Evolutionary conservation across 768 basidiomycete genomes (phyloP), one percentile per base, ranked within the genome.

Genomic region (Suillus subluteus): DNA sequence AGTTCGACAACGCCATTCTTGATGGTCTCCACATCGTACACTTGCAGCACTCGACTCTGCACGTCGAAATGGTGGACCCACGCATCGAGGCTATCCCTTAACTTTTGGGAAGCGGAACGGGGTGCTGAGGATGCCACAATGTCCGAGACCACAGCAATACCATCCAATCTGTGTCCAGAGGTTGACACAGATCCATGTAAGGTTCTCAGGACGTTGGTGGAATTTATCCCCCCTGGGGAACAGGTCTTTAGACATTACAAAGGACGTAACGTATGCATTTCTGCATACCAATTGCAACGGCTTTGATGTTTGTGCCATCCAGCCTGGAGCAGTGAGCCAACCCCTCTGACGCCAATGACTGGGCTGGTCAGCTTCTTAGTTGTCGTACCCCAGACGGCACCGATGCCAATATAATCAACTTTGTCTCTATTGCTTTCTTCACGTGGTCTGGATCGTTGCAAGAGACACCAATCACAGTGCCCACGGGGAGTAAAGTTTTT

Each of bases 381-480:
- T 58, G 82, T 80, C 1, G 96, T 98, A 6, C 81, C 81, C 86
- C 89, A 97, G 3, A 95, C 87, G 0, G 96, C 84, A 7, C 96
- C 96, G 37, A 98, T 87, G 1, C 96, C 95, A 55, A 98, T 82
- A 73, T 96, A 98, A 75, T 98, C 94, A 0, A 83, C 94, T 2
- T 87, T 85, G 21, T 86, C 86, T 82, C 76, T 9, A 90, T 75
- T 0, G 95, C 95, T 40, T 79, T 75, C 52, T 78, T 78, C 38
- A 91, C 86, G 63, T 98, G 90, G 11, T 85, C 83, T 15, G 84
- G 68, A 30, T 86, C 89, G 69, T 89, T 88, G 73, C 92, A 92
- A 18, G 91, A 92, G 13, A 95, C 84, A 1, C 96, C 96, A 40
- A 98, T 87, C 70, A 97, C 84, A 0, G 88, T 80, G 11, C 84